Evolutionary conservation across 1,284 basidiomycete genomes (phyloP), one percentile per base, ranked within the genome.

Genomic region (Papiliotrema terrestris): DNA sequence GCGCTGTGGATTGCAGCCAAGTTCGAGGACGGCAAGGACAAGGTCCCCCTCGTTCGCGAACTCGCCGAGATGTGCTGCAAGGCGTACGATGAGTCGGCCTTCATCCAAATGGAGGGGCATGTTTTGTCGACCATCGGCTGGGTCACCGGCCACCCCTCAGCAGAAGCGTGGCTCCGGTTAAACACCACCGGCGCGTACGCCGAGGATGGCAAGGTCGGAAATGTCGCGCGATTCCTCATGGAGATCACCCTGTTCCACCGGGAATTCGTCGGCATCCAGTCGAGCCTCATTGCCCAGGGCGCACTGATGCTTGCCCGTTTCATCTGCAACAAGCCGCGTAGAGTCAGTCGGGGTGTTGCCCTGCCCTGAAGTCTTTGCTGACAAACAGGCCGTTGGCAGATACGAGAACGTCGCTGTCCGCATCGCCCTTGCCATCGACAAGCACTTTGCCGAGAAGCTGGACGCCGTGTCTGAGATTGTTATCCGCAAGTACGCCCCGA

Each of bases 1-100:
- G 93, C 96, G 20, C 83, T 99, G 4, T 95, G 95, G 92, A 98
- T 98, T 66, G 96, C 96, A 5, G 90, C 96, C 68, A 99, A 99
- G 79, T 99, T 96, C 69, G 96, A 99, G 78, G 96, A 99, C 72
- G 88, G 94, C 42, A 98, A 99, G 79, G 95, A 98, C 74, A 90
- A 92, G 58, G 93, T 98, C 2, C 96, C 96, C 11, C 89, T 91
- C 1, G 89, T 98, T 8, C 85, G 89, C 68, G 95, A 98, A 66
- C 85, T 99, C 55, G 87, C 86, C 53, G 88, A 92, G 70, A 93
- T 97, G 78, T 98, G 94, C 78, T 90, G 88, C 67, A 88, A 91
- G 66, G 90, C 91, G 1, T 97, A 98, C 74, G 93, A 97, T 75
- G 91, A 94, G 76, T 88, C 89, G 3, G 92, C 93, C 0, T 98